These are phyloP conservation scores for Passalora sequoiae DNA, from an alignment of 2,329 filamentous ascomycete genomes.

Conservation along the genomic window DNA sequence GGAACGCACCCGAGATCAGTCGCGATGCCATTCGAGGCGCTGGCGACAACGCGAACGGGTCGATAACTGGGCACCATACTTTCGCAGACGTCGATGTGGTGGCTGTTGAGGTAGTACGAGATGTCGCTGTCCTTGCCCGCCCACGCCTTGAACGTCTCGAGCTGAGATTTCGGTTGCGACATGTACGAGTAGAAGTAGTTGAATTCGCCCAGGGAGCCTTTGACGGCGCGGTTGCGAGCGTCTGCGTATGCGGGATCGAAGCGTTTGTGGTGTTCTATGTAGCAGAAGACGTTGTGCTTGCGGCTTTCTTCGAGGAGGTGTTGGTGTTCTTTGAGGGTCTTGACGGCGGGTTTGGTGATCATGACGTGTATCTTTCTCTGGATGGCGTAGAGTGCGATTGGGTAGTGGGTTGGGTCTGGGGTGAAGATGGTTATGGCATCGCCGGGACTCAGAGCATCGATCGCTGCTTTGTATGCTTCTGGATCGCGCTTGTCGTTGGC, in stretches of 20 bases:
- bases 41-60: slow-evolving; percentile 73
- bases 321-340: slow-evolving; percentile 74
- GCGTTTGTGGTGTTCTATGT: slow-evolving; percentile 94
- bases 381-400: slow-evolving; percentile 88
- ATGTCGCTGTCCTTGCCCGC: slow-evolving; percentile 89
- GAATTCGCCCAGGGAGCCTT: slow-evolving; percentile 70
- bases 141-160: slow-evolving; percentile 94
- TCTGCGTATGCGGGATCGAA: slow-evolving; percentile 91
- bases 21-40: slow-evolving; percentile 72
- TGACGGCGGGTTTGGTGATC: slow-evolving; percentile 89
- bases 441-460: slow-evolving; percentile 73
- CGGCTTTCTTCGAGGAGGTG: slow-evolving; percentile 66
- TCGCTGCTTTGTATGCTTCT: slow-evolving; percentile 81
- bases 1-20: slow-evolving; percentile 71
- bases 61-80: slow-evolving; percentile 75
- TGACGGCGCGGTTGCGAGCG: slow-evolving; percentile 69
- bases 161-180: slow-evolving; percentile 84
- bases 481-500: slow-evolving; percentile 68
- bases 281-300: slow-evolving; percentile 78
- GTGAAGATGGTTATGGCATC: slow-evolving; percentile 96
- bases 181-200: slow-evolving; percentile 99
- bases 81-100: slow-evolving; percentile 90
- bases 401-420: slow-evolving; percentile 85
- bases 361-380: slow-evolving; percentile 83
- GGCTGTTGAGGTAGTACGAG: slow-evolving; percentile 91